Evolutionary conservation across 2,329 filamentous ascomycete species (phyloP), one percentile per base, ranked within the genome.

Genomic region (Colletotrichum eremochloae): DNA sequence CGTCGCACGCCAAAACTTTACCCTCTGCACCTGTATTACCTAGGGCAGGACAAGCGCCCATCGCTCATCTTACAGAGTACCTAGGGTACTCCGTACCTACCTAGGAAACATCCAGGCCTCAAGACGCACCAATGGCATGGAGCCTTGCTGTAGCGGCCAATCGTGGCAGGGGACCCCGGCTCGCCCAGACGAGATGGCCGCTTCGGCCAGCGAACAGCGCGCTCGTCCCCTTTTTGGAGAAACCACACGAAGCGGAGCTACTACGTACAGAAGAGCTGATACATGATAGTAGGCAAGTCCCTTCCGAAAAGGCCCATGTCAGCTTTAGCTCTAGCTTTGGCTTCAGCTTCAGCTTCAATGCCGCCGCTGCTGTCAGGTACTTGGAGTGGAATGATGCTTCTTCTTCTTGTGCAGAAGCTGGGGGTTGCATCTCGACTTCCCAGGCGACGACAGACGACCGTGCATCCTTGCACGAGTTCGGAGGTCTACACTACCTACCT

Each of bases 161-260:
- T 9, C 29, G 31, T 48, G 69, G 24, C 69, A 69, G 65, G 69
- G 69, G 61, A 48, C 31, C 18, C 31, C 65, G 65, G 18, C 50
- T 11, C 24, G 63, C 64, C 68, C 38, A 57, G 58, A 14, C 29
- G 52, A 64, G 53, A 71, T 24, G 46, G 52, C 52, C 69, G 48
- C 52, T 31, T 60, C 53, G 33, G 53, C 65, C 52, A 60, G 69
- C 46, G 65, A 68, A 63, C 65, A 53, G 24, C 69, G 63, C 46
- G 42, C 60, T 64, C 65, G 42, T 72, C 53, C 20, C 55, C 50
- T 20, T 61, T 61, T 72, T 72, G 69, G 69, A 72, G 69, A 72
- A 71, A 64, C 52, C 58, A 53, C 44, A 24, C 24, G 24, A 24
- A 24, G 24, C 24, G 24, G 24, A 24, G 24, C 24, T 24, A 24